A percentile compares a stretch with the other conserved stretches of the same genome.
These are phyloP conservation scores for Bimuria novae-zelandiae DNA, from an alignment of 2,329 filamentous ascomycete species.

Conservation along the genomic window DNA sequence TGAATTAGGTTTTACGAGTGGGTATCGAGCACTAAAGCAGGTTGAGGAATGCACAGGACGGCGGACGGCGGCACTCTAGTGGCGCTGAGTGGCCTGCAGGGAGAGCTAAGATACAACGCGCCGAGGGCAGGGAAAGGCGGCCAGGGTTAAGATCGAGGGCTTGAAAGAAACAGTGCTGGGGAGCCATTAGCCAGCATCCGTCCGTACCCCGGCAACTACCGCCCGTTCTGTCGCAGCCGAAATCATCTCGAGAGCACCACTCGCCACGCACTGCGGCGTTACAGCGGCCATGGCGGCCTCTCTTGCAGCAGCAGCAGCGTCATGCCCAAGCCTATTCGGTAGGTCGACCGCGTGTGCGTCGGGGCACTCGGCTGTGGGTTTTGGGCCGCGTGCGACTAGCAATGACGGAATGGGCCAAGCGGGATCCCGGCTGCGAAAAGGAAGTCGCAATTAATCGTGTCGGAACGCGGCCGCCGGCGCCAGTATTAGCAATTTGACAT, in stretches of 20 bases:
- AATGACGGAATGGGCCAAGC: conserved; percentile 10
- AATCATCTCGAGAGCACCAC: neutral
- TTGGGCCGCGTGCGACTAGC: conserved; percentile 2
- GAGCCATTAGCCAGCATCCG: conserved; percentile 9
- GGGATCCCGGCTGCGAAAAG: neutral
- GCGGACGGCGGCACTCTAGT: conserved; percentile 12
- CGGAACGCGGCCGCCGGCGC: conserved; percentile 8
- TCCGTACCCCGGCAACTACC: neutral
- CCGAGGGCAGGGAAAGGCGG: conserved; percentile 8
- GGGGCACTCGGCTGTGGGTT: conserved; percentile 9
- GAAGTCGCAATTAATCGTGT: conserved; percentile 10
- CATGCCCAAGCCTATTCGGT: neutral
- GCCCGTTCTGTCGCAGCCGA: neutral
- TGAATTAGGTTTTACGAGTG: conserved; percentile 8
- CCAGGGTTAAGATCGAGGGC: conserved; percentile 5
- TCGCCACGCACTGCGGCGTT: neutral
- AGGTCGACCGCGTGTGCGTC: neutral
- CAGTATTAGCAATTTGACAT: conserved; percentile 7
- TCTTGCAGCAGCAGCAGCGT: neutral
- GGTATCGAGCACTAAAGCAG: conserved; percentile 16
- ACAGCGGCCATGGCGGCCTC: neutral
- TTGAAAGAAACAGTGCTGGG: conserved; percentile 9
- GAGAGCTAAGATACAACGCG: conserved; percentile 11
- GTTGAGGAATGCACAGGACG: conserved; percentile 17
- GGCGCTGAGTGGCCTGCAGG: conserved; percentile 15